Evolutionary conservation across 257 asterid genomes (phyloP).

Genomic region (Solanum rostratum): DNA sequence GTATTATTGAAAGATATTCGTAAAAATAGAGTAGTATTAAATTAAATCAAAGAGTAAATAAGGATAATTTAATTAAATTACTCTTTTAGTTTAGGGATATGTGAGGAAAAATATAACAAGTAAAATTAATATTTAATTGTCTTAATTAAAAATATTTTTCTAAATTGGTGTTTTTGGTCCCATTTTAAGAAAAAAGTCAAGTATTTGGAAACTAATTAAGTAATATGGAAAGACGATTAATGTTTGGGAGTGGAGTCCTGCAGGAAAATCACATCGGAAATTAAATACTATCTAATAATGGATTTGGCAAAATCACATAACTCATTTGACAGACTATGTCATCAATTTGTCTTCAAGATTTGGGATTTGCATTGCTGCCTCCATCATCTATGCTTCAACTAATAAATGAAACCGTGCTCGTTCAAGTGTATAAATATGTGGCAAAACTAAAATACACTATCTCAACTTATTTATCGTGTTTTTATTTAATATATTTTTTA

Average conservation of each 20-base stretch:
- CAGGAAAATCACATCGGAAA: background rate
- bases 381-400: background rate
- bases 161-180: background rate
- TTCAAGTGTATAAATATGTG: background rate
- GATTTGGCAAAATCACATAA: background rate
- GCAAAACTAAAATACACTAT: too few species aligned
- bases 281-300: background rate
- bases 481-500: background rate
- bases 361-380: background rate
- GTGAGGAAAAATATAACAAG: background rate
- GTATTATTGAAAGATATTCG: background rate
- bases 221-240: background rate
- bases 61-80: background rate
- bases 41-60: background rate
- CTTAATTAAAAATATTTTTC: background rate
- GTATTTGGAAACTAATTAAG: background rate
- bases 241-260: background rate
- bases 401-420: background rate
- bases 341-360: background rate
- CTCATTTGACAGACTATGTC: background rate
- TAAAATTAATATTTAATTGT: background rate
- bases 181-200: background rate
- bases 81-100: background rate
- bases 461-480: background rate
- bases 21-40: background rate